These are phyloP conservation scores for Wickerhamiella parazyma DNA, from an alignment of 805 yeast genomes.

Conservation along the genomic window DNA sequence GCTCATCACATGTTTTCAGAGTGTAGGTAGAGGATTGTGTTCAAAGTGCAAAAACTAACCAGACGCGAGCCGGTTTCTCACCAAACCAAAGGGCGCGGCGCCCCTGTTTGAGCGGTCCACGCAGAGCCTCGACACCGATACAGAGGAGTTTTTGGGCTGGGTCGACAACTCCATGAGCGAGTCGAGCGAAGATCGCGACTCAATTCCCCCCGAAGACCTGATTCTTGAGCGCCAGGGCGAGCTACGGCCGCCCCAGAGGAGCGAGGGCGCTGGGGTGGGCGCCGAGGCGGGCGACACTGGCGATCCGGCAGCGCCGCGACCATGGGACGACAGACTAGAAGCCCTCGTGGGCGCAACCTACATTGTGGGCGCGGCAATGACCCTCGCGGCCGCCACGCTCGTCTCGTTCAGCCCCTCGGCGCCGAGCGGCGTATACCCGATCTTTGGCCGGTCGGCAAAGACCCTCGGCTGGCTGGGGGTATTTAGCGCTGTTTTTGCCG, in stretches of 20 bases:
- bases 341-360: constrained; percentile 13
- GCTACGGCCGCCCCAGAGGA: background rate
- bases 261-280: too few species aligned
- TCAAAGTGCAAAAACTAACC: background rate
- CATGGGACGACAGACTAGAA: constrained; percentile 11
- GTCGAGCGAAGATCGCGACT: constrained; percentile 12
- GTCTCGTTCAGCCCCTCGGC: constrained; percentile 12
- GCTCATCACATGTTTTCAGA: constrained; percentile 10
- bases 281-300: too few species aligned
- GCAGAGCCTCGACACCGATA: constrained; percentile 13
- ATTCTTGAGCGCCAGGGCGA: constrained; percentile 17
- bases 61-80: constrained; percentile 28
- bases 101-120: constrained; percentile 19
- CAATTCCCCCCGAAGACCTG: constrained; percentile 24
- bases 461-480: constrained; percentile 13
- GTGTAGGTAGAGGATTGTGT: constrained; percentile 10
- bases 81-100: constrained; percentile 25
- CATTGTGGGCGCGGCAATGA: constrained; percentile 11
- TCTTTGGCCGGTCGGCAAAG: constrained; percentile 13
- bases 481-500: constrained; percentile 11
- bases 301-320: background rate
- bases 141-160: constrained; percentile 18
- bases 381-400: constrained; percentile 17
- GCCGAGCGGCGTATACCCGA: constrained; percentile 13
- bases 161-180: constrained; percentile 11